Evolutionary conservation across 768 basidiomycete genomes (phyloP), one percentile per base, ranked within the genome.

Genomic region (Suillus hirtellus): DNA sequence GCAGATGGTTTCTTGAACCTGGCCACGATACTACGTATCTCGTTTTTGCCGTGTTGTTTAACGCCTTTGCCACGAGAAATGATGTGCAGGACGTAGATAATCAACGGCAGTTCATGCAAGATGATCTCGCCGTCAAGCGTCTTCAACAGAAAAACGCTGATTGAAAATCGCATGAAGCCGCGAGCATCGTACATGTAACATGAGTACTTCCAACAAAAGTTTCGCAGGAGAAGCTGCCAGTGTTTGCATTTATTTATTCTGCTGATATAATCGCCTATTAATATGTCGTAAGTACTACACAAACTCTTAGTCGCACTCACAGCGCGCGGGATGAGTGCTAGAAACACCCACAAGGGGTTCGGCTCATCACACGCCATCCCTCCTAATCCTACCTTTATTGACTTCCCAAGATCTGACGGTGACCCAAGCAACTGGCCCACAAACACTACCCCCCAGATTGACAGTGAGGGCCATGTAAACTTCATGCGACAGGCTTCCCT

Each of bases 1-100:
- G 82, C 75, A 75, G 82, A 87, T 80, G 81, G 81, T 87, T 86
- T 88, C 85, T 47, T 14, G 47, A 24, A 43, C 7, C 15, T 43
- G 9, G 73, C 72, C 67, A 69, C 65, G 64, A 63, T 67, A 67
- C 60, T 15, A 55, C 55, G 66, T 68, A 70, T 67, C 43, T 80
- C 62, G 11, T 58, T 89, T 67, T 89, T 64, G 87, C 87, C 86
- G 81, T 73, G 83, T 81, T 69, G 87, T 89, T 89, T 89, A 89
- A 87, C 88, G 82, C 76, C 83, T 73, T 74, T 77, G 81, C 84
- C 78, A 78, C 77, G 78, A 55, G 56, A 68, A 53, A 63, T 66
- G 76, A 53, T 67, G 60, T 81, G 79, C 81, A 80, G 76, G 81
- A 80, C 81, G 86, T 86, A 83, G 87, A 89, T 89, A 86, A 78